phyloP scores from a whole-genome alignment of 2,329 filamentous ascomycete genomes.

The Moelleriella libera region DNA sequence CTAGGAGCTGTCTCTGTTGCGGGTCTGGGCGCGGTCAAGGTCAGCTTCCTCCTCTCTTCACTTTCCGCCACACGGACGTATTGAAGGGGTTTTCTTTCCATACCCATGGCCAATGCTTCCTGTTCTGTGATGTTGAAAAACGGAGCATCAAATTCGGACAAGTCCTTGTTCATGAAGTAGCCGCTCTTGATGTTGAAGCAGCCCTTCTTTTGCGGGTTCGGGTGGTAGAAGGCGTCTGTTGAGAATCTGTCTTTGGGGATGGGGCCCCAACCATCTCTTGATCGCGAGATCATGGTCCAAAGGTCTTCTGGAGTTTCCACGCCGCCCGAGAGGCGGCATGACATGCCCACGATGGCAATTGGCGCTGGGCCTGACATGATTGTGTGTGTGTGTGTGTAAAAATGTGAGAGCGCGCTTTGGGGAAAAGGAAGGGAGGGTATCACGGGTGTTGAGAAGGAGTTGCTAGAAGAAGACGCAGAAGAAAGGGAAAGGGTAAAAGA shows the following conservation, averaged over 20 bases:
- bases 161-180: conserved; percentile 30
- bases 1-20: conserved; percentile 36
- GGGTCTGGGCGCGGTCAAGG: conserved; percentile 23
- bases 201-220: conserved; percentile 26
- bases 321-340: conserved; percentile 29
- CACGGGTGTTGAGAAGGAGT: not conserved
- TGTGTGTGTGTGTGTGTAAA: no score
- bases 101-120: conserved; percentile 32
- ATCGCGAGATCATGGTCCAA: conserved; percentile 27
- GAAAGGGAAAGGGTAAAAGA: not conserved
- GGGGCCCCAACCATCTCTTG: conserved; percentile 24
- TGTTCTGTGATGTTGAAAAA: conserved; percentile 38
- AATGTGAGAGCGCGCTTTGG: no score
- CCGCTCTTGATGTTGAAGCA: conserved; percentile 20
- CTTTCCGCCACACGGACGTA: not conserved
- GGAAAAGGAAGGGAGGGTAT: not conserved
- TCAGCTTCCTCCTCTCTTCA: not conserved
- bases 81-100: not conserved
- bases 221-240: conserved; percentile 24
- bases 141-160: conserved; percentile 32
- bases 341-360: conserved; percentile 32
- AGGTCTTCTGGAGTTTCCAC: conserved; percentile 26
- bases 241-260: conserved; percentile 33
- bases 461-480: not conserved
- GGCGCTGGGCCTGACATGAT: conserved; percentile 11